Evolutionary conservation across 164 flowering plant genomes (phyloP).

Genomic region (Nelumbo lutea): DNA sequence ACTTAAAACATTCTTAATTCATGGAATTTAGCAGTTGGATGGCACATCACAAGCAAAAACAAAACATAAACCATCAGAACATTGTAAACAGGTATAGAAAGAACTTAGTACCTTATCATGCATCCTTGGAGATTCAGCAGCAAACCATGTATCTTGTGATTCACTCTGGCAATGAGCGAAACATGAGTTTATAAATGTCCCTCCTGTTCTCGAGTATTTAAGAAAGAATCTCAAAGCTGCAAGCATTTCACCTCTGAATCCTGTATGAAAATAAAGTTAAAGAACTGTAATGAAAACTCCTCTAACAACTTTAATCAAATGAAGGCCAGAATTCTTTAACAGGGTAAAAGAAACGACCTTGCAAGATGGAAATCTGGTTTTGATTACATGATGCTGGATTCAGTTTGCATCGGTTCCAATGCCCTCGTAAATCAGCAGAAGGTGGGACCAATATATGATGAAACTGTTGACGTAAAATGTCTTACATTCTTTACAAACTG

Average conservation of each 20-base stretch:
- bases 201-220: slow-evolving; percentile 44
- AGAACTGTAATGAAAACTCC: background rate
- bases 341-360: slow-evolving; percentile 42
- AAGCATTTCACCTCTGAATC: slow-evolving; percentile 69
- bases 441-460: slow-evolving; percentile 78
- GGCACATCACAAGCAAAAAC: background rate
- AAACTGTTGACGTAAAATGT: slow-evolving; percentile 41
- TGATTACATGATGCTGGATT: slow-evolving; percentile 49
- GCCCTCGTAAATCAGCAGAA: slow-evolving; percentile 62
- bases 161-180: slow-evolving; percentile 97
- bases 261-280: slow-evolving; percentile 27
- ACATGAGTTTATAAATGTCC: slow-evolving; percentile 84
- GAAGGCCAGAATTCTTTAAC: background rate
- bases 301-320: background rate
- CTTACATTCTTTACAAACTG: background rate
- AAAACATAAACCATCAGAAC: background rate
- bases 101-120: slow-evolving; percentile 53
- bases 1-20: too few species aligned
- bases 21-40: background rate
- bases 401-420: slow-evolving; percentile 64
- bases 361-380: slow-evolving; percentile 46
- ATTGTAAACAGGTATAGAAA: background rate
- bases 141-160: slow-evolving; percentile 82
- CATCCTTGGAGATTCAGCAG: slow-evolving; percentile 66
- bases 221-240: slow-evolving; percentile 38